These are phyloP conservation scores for Phylloporus rhodoxanthus DNA, from an alignment of 768 basidiomycete species.

Conservation along the genomic window DNA sequence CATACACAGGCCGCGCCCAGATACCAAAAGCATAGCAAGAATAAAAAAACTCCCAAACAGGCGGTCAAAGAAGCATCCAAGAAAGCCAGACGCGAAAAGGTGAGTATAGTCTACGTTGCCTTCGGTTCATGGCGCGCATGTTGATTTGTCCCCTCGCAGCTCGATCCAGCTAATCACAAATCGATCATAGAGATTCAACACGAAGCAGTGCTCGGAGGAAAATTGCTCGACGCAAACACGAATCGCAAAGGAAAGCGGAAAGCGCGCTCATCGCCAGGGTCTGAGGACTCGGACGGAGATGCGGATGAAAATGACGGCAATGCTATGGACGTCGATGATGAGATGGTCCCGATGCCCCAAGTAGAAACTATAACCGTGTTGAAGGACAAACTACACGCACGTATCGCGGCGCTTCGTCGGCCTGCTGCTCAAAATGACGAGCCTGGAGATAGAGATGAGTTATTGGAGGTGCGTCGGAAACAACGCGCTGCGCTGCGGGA, in stretches of 20 bases:
- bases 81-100: slow-evolving; percentile 86
- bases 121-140: not conserved
- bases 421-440: slow-evolving; percentile 34
- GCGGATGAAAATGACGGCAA: slow-evolving; percentile 15
- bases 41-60: slow-evolving; percentile 76
- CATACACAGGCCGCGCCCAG: slow-evolving; percentile 43
- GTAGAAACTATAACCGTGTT: slow-evolving; percentile 57
- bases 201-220: slow-evolving; percentile 36
- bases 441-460: slow-evolving; percentile 66
- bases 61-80: slow-evolving; percentile 83
- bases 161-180: slow-evolving; percentile 89
- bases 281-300: slow-evolving; percentile 26
- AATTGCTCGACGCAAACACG: slow-evolving; percentile 12
- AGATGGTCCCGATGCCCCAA: slow-evolving; percentile 57
- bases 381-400: slow-evolving; percentile 68
- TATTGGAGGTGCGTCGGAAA: slow-evolving; percentile 72
- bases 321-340: slow-evolving; percentile 28
- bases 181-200: slow-evolving; percentile 68
- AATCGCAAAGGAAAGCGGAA: slow-evolving; percentile 47
- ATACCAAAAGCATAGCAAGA: slow-evolving; percentile 86
- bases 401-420: slow-evolving; percentile 63
- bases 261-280: slow-evolving; percentile 16
- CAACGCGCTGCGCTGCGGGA: slow-evolving; percentile 82
- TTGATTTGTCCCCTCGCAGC: slow-evolving; percentile 40
- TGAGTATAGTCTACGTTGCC: slow-evolving; percentile 20